Evolutionary conservation across 345 rosid species (phyloP).

Genomic region (Leavenworthia alabamica): DNA sequence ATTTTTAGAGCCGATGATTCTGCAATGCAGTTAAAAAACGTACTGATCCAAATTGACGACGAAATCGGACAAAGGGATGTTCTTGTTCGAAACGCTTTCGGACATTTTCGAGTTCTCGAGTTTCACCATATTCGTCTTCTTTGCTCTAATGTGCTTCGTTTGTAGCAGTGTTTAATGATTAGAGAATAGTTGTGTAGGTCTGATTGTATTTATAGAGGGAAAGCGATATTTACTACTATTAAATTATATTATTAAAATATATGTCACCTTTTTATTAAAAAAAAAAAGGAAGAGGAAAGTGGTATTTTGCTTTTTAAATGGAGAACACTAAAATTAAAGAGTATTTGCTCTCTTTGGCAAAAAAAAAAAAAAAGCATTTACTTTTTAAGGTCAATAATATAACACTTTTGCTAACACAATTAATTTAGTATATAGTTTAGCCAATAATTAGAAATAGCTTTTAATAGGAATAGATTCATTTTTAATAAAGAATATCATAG

Average conservation of each 20-base stretch:
- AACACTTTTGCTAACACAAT: background rate
- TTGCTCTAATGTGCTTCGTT: background rate
- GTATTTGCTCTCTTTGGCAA: background rate
- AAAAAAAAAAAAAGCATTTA: background rate
- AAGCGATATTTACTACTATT: conserved; percentile 16
- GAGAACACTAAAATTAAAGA: background rate
- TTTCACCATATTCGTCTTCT: conserved; percentile 24
- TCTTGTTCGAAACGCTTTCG: conserved; percentile 1
- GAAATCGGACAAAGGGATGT: conserved; percentile 20
- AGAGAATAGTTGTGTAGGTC: conserved; percentile 23
- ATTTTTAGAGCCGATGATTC: background rate
- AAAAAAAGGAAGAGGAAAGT: background rate
- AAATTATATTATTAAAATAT: background rate
- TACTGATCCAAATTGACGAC: conserved; percentile 30
- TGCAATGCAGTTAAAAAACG: conserved; percentile 26
- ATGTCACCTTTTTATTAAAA: background rate
- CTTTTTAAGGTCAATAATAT: conserved; percentile 3
- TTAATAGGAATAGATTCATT: background rate
- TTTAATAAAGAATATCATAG: background rate
- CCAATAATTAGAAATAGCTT: background rate
- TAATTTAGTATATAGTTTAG: background rate
- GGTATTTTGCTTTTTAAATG: background rate
- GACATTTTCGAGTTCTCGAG: conserved; percentile 11
- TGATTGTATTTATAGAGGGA: conserved; percentile 20
- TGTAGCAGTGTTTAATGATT: conserved; percentile 25